Evolutionary conservation across 129 eudicot genomes (phyloP), one percentile per base, ranked within the genome.

Genomic region (Tagetes patula): DNA sequence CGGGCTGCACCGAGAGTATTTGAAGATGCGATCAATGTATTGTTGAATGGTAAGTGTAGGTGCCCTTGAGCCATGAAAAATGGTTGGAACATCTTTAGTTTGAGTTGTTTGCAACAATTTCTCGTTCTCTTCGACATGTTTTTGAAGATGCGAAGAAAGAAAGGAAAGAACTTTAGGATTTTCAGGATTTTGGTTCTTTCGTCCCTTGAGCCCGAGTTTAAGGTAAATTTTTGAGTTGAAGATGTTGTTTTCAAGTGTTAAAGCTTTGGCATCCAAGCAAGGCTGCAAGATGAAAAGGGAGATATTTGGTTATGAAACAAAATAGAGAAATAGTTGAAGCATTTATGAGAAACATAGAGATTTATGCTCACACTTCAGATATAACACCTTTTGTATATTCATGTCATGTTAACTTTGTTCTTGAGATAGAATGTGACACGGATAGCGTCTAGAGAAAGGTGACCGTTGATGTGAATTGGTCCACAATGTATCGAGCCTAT

Each of bases 1-100:
- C 7, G 96, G 90, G 75, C 96, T 90, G 80, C 96, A 90, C 50
- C 87, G 80, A 0, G 91, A 83, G 68, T 90, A 90, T 81, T 83
- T 90, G 48, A 74, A 90, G 73, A 90, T 85, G 20, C 93, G 84
- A 33, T 87, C 85, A 8, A 90, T 59, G 77, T 90, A 90, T 46
- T 90, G 88, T 75, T 71, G 81, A 72, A 90, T 85, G 69, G 90
- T 76, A 39, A 90, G 80, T 14, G 87, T 48, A 33, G 96, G 96
- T 46, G 88, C 91, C 74, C 85, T 87, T 62, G 89, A 83, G 56
- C 96, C 93, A 63, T 90, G 96, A 72, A 90, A 90, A 49, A 87
- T 62, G 8, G 93, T 85, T 31, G 20, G 39, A 13, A 61, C 70
- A 41, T 91, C 96, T 75, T 81, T 80, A 27, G 71, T 39, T 59